Evolutionary conservation across 1,139 yeast species (phyloP).

Genomic region (Kodamaea derodonti): DNA sequence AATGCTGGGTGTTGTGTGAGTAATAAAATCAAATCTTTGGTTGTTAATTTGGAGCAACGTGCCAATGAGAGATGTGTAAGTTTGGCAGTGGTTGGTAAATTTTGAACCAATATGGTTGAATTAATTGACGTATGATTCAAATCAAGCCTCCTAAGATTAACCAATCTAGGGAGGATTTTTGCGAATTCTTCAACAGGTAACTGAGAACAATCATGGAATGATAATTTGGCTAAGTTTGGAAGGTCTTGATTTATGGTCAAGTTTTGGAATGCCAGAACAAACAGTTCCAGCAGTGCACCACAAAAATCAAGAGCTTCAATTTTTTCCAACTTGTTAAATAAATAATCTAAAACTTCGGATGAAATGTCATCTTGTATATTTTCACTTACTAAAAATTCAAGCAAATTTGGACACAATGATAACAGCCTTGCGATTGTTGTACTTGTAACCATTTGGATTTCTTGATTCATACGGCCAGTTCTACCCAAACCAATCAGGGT

Average conservation of each 20-base stretch:
- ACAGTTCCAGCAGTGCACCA: constrained; percentile 71
- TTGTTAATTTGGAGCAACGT: constrained; percentile 72
- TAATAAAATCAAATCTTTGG: constrained; percentile 69
- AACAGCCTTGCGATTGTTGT: constrained; percentile 65
- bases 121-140: constrained; percentile 78
- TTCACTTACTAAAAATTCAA: constrained; percentile 80
- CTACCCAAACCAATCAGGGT: constrained; percentile 90
- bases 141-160: constrained; percentile 65
- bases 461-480: constrained; percentile 84
- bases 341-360: constrained; percentile 49
- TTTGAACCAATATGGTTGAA: constrained; percentile 45
- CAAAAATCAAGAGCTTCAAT: constrained; percentile 81
- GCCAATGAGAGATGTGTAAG: constrained; percentile 78
- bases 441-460: constrained; percentile 85
- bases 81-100: constrained; percentile 50
- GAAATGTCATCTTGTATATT: constrained; percentile 84
- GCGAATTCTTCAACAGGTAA: constrained; percentile 55
- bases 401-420: constrained; percentile 57
- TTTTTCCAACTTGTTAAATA: constrained; percentile 57
- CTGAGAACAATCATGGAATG: constrained; percentile 87
- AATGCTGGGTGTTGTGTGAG: constrained; percentile 73
- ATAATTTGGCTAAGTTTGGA: constrained; percentile 48
- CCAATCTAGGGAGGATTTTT: constrained; percentile 54
- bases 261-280: constrained; percentile 58
- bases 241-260: constrained; percentile 22